Evolutionary conservation across 2,329 filamentous ascomycete genomes (phyloP), one percentile per base, ranked within the genome.

Genomic region (Pochonia chlamydosporia): DNA sequence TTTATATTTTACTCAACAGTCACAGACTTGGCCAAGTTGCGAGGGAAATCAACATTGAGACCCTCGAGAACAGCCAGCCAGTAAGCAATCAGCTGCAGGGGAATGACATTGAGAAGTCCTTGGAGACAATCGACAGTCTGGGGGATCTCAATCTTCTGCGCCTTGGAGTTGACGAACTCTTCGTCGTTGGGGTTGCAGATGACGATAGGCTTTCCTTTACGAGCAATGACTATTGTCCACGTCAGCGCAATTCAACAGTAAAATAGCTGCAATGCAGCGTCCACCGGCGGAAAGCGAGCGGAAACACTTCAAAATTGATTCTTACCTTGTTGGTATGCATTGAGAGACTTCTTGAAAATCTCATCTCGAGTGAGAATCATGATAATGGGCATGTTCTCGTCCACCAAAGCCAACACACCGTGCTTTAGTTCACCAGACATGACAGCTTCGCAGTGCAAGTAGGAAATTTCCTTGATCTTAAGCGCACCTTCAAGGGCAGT

Each of bases 351-450:
- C 68, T 87, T 87, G 75, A 99, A 99, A 63, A 99, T 85, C 59
- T 90, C 81, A 66, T 99, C 93, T 51, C 93, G 87, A 46, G 93
- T 99, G 52, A 99, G 79, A 63, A 99, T 97, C 93, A 99, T 99
- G 71, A 99, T 96, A 68, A 99, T 99, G 53, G 93, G 93, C 31
- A 99, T 82, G 72, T 96, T 92, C 80, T 99, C 93, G 62, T 99
- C 93, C 50, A 99, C 93, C 53, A 99, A 80, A 45, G 93, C 93
- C 65, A 99, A 77, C 44, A 99, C 93, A 78, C 93, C 93, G 71
- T 99, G 93, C 82, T 99, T 99, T 61, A 99, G 81, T 75, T 99
- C 93, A 71, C 93, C 93, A 55, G 93, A 97, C 93, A 99, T 99
- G 76, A 99, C 93, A 60, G 93, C 93, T 75, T 99, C 93, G 71